Percentiles rank a stretch among this genome's conserved stretches.
Conservation (phyloP, 345 rosid species). For the Cardamine resedifolia region DNA sequence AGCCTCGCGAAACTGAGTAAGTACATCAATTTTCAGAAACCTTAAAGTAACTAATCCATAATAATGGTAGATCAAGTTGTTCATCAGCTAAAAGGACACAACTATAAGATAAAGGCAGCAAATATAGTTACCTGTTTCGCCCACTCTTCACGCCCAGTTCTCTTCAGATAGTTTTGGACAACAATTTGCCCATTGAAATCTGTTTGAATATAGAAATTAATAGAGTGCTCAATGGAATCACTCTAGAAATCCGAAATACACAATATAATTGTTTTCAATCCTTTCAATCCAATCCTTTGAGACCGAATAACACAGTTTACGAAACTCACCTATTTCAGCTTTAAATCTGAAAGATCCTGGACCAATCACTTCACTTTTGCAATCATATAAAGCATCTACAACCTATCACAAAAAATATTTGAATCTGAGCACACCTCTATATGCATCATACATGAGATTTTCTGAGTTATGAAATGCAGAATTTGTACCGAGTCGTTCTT, state of each 20-base stretch:
- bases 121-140: constrained; percentile 60
- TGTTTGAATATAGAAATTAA: constrained; percentile 43
- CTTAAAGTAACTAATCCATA: constrained; percentile 1
- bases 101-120: neutral
- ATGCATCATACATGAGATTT: neutral
- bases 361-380: constrained; percentile 99
- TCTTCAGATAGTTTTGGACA: constrained; percentile 78
- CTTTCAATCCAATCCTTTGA: constrained; percentile 7
- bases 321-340: constrained; percentile 87
- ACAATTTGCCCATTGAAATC: constrained; percentile 90
- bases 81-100: constrained; percentile 2
- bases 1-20: constrained; percentile 75
- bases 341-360: constrained; percentile 98
- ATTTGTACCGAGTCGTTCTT: constrained; percentile 79
- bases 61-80: neutral
- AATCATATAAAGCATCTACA: constrained; percentile 92
- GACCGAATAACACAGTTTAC: constrained; percentile 17
- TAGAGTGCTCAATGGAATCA: constrained; percentile 4
- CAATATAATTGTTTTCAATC: neutral
- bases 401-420: constrained; percentile 47
- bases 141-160: constrained; percentile 90
- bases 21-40: constrained; percentile 18
- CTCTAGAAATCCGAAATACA: neutral
- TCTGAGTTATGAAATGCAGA: constrained; percentile 8
- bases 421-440: neutral